phyloP scores from a whole-genome alignment of 2,329 filamentous ascomycete genomes.

The Fusarium circinatum region DNA sequence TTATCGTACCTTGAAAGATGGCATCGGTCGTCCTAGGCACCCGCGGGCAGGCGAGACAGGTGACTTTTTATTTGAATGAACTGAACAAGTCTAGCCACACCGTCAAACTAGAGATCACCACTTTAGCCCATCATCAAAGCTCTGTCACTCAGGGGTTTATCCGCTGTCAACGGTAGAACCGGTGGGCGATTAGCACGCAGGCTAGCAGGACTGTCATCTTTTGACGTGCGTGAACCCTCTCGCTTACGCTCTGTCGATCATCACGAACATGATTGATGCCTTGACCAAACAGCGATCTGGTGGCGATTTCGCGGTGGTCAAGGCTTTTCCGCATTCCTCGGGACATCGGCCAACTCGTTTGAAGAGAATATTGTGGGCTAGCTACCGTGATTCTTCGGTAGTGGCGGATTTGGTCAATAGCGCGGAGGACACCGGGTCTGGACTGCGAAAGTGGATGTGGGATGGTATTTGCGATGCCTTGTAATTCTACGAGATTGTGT shows the following conservation, averaged over 20 bases:
- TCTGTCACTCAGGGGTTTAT: background rate
- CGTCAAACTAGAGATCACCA: background rate
- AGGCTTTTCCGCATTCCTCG: background rate
- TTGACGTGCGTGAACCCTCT: background rate
- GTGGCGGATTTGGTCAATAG: background rate
- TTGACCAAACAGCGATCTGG: background rate
- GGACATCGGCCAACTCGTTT: background rate
- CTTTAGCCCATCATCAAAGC: background rate
- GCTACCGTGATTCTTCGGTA: background rate
- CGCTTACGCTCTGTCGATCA: background rate
- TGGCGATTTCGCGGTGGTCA: background rate
- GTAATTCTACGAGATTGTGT: background rate
- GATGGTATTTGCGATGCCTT: background rate
- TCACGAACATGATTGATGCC: background rate
- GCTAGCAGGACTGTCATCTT: background rate
- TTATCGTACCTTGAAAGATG: background rate
- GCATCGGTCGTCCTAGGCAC: background rate
- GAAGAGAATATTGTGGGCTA: background rate
- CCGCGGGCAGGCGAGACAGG: background rate
- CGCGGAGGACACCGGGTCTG: background rate
- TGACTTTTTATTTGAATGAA: background rate
- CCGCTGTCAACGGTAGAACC: constrained; percentile 23
- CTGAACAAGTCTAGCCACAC: background rate
- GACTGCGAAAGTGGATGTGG: background rate
- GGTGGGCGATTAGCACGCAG: constrained; percentile 4